phyloP scores from a whole-genome alignment of 495 filamentous ascomycete species.

The Copromyces sp. region DNA sequence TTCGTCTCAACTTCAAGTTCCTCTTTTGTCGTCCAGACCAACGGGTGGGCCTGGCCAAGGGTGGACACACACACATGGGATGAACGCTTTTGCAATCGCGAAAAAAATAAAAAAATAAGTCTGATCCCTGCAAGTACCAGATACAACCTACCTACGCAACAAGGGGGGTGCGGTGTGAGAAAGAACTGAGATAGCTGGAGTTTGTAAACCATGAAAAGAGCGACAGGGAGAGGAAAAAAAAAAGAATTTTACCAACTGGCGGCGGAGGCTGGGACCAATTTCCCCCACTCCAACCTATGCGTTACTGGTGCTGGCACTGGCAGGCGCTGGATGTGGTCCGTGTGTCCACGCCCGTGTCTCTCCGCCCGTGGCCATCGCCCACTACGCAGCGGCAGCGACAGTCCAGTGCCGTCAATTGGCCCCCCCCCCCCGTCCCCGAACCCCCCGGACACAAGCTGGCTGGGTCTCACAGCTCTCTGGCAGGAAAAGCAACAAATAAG shows the following conservation, averaged over 20 bases:
- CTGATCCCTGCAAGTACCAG: neutral
- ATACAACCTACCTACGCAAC: neutral
- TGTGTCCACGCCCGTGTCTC: neutral
- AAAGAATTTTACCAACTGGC: neutral
- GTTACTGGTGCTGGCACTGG: neutral
- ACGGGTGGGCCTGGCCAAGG: neutral
- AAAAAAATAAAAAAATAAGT: neutral
- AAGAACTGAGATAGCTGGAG: neutral
- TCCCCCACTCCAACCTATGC: neutral
- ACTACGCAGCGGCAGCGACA: too few species aligned
- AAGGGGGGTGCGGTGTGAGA: neutral
- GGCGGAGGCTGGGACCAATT: slow-evolving; percentile 1
- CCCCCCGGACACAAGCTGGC: slow-evolving; percentile 2
- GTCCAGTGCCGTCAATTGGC: neutral
- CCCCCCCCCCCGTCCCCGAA: neutral
- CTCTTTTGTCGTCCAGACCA: neutral
- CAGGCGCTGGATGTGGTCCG: neutral
- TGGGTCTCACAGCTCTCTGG: slow-evolving; percentile 1
- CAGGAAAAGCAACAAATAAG: slow-evolving; percentile 10
- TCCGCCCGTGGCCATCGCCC: too few species aligned
- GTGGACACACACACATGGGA: neutral
- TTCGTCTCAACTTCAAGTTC: neutral
- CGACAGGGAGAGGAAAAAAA: neutral
- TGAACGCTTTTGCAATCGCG: neutral
- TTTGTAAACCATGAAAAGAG: neutral